Evolutionary conservation across 2,329 filamentous ascomycete genomes (phyloP), one percentile per base, ranked within the genome.

Genomic region (Aspergillus sp.): DNA sequence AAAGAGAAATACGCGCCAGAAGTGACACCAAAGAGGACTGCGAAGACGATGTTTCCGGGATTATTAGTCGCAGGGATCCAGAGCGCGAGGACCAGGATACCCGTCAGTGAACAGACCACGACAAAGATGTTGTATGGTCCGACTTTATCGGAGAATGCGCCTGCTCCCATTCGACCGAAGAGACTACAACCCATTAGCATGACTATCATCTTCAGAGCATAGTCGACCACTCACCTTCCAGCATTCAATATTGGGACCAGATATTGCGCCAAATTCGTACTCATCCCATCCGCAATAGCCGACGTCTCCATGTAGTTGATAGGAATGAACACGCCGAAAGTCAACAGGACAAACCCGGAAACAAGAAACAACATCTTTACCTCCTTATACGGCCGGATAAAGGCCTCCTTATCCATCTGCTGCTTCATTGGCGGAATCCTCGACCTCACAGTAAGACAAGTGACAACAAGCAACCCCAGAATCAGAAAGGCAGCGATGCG

Each of bases 401-500:
- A 19, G 15, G 23, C 48, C 47, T 56, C 42, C 11, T 36, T 27
- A 5, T 47, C 38, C 25, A 39, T 21, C 8, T 39, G 52, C 5
- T 38, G 32, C 11, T 21, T 48, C 30, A 23, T 15, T 2, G 53
- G 44, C 8, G 19, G 47, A 0, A 56, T 15, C 3, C 58, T 47
- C 23, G 51, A 10, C 17, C 49, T n/a, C 1, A 60, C 32, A 2
- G 32, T 32, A 6, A 48, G 5, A 10, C 36, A 25, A 6, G 48
- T 41, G 1, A 60, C 17, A 3, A 82, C 72, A 62, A 83, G 77
- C 53, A 84, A 73, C 59, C 78, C 82, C 64, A 89, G 80, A 64
- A 89, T 85, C 52, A 88, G 75, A 59, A 89, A 84, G 15, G 84
- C 73, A 19, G 73, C 76, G 55, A 78, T 79, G 19, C 83, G 77